Evolutionary conservation across 2,329 filamentous ascomycete species (phyloP), one percentile per base, ranked within the genome.

Genomic region (Incumbomyces delicatus): DNA sequence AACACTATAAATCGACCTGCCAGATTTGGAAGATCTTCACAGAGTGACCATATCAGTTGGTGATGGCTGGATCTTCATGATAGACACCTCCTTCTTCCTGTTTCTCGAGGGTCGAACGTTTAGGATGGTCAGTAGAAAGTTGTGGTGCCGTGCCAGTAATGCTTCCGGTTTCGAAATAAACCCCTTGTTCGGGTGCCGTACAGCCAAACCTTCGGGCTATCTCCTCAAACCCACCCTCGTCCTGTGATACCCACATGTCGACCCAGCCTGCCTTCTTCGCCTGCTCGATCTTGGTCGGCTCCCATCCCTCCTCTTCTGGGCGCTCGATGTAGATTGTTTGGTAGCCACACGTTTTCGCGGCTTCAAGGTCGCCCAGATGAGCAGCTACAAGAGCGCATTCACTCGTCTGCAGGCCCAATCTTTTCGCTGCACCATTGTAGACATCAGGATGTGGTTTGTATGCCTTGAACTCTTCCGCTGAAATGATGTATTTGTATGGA

Each of bases 361-460:
- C 82, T 50, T 76, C 67, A 46, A 92, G 65, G 63, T 90, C 86
- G 5, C 59, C 62, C 48, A 90, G 65, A 65, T 90, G 85, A 32
- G 85, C 80, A 13, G 87, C 86, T 16, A 92, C 83, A 77, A 92
- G 79, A 16, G 78, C 83, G 48, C 86, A 82, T 58, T 88, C 72
- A 2, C 61, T 60, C 0, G 80, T 75, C 50, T 73, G 56, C 35
- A 80, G 51, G 0, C 74, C 76, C 44, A 89, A 63, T 53, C 68
- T 70, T 47, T 69, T 63, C 2, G 72, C 83, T 0, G 82, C 85
- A 3, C 85, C 85, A 1, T 75, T 70, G 59, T 92, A 92, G 1
- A 80, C 43, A 63, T 68, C 6, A 77, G 50, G 75, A 50, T 77
- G 73, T 1, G 85, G 85, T 68, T 92, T 92, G 63, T 90, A 92